Conservation (phyloP, 2,329 filamentous ascomycete genomes). For the Grosmannia huntii region DNA sequence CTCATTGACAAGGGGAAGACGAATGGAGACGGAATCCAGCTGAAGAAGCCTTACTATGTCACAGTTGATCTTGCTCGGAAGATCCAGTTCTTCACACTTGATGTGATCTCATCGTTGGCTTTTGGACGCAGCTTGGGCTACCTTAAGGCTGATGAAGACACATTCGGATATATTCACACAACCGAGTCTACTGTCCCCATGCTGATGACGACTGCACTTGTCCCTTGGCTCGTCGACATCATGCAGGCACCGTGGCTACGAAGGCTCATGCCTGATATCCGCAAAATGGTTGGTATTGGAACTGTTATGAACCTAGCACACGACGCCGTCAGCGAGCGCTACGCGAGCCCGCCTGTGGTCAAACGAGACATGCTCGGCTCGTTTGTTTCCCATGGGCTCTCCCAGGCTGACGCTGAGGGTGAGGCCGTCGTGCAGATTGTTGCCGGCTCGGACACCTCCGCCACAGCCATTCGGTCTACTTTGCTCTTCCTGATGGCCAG, state of each 20-base stretch:
- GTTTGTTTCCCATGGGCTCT: conserved; percentile 26
- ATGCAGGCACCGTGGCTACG: conserved; percentile 26
- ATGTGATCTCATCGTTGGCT: conserved; percentile 38
- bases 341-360: background rate
- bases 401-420: conserved; percentile 27
- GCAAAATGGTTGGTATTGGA: conserved; percentile 9
- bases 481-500: conserved; percentile 17
- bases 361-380: conserved; percentile 25
- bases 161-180: conserved; percentile 28
- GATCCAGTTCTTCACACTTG: conserved; percentile 39
- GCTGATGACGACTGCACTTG: conserved; percentile 30
- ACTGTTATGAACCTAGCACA: conserved; percentile 12
- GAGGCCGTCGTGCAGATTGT: conserved; percentile 27
- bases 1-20: background rate
- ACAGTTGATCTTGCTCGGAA: conserved; percentile 31
- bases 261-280: conserved; percentile 11
- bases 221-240: conserved; percentile 27
- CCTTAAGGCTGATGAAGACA: conserved; percentile 29
- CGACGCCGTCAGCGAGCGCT: conserved; percentile 11
- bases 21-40: background rate
- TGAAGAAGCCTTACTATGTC: background rate
- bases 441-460: conserved; percentile 19
- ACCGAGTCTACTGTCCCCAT: conserved; percentile 21
- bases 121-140: conserved; percentile 37
- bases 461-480: conserved; percentile 16